Base-by-base conservation (phyloP, 768 basidiomycete genomes). In the Naganishia vaughanmartiniae region DNA sequence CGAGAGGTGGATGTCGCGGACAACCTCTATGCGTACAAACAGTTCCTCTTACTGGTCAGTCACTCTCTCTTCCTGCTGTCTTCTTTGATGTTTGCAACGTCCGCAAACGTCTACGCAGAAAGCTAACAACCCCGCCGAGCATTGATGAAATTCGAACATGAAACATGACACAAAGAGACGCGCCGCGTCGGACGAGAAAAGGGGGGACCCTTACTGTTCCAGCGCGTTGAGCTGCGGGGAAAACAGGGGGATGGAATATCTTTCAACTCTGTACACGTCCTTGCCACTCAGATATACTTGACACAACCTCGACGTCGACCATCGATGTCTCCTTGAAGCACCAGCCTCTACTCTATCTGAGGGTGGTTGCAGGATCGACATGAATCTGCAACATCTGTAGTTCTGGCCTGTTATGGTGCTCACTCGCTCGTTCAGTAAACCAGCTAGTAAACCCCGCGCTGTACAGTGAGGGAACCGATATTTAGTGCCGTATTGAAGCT, bases 221-320 rank as follows among this genome's bases (percentile, higher is more conserved):
- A 34, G n/a, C 57, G 57, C 57, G 57, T 36, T 19, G 57, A n/a
- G 33, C 57, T 6, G 57, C 34, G 57, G n/a, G 34, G 11, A 24
- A 58, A 58, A 34, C 12, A 58, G 34, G 57, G 57, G 57, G 36
- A 36, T 58, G 57, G 57, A 58, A 36, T 34, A 10, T 58, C 33
- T 39, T 17, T 39, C 57, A 58, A 58, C 57, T 24, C 48, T 26
- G 2, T 24, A 51, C 48, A 1, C 48, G n/a, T 51, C 1, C n/a
- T n/a, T 51, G 4, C n/a, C 6, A 15, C 4, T 51, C 48, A 21
- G 48, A 26, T 21, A 51, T n/a, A 51, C 48, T 12, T 51, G 48
- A n/a, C 39, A 15, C 48, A 26, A 26, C 48, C 48, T 51, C 24
- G 7, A n/a, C 45, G 7, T 21, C 21, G 45, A 46, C 45, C 45